Evolutionary conservation across 306 rosid species (phyloP).

Genomic region (Mucuna pruriens): DNA sequence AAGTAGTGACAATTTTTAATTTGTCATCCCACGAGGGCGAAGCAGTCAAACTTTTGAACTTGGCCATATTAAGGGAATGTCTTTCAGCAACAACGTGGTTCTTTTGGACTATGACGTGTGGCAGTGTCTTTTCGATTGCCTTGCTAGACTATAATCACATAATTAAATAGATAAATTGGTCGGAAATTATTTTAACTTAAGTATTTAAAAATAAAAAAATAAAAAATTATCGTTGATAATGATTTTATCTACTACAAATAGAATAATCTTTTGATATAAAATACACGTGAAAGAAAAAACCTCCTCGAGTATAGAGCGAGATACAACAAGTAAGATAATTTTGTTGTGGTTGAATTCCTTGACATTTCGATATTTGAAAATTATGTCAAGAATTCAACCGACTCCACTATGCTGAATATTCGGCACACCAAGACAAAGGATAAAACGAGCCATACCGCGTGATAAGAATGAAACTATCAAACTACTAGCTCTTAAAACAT

Average conservation of each 20-base stretch:
- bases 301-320: background rate
- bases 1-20: background rate
- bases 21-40: background rate
- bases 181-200: too few relatives aligned
- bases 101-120: background rate
- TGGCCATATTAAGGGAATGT: background rate
- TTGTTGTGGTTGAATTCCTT: background rate
- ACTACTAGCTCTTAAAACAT: constrained; percentile 13
- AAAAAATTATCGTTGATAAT: too few relatives aligned
- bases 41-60: constrained; percentile 18
- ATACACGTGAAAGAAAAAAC: too few relatives aligned
- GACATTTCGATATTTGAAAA: constrained; percentile 33
- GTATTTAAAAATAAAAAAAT: too few relatives aligned
- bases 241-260: too few relatives aligned
- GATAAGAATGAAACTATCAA: background rate
- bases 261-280: too few relatives aligned
- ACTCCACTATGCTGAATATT: background rate
- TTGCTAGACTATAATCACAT: too few relatives aligned
- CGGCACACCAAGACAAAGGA: constrained; percentile 29
- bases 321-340: background rate
- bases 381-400: background rate
- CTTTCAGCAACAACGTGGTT: background rate
- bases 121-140: constrained; percentile 6
- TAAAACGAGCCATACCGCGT: constrained; percentile 39
- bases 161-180: too few relatives aligned